Percentiles rank a stretch among this genome's conserved stretches.
Evolutionary conservation across 495 filamentous ascomycete genomes (phyloP).

Genomic region (Lasiosphaeria ovina): DNA sequence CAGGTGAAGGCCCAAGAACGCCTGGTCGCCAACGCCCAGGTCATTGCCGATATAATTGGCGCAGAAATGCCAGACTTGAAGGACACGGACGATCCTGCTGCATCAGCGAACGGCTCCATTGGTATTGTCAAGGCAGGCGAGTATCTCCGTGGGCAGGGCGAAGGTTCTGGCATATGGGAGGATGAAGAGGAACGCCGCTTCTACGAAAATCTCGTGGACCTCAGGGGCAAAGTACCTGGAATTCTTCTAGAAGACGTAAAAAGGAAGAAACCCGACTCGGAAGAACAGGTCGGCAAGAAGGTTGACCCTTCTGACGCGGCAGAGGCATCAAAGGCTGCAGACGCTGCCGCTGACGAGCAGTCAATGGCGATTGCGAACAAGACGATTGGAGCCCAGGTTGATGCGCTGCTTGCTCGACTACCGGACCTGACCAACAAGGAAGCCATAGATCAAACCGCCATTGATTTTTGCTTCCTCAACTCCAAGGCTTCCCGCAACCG

Average conservation of each 20-base stretch:
- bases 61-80: conserved; percentile 94
- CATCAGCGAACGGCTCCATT: conserved; percentile 68
- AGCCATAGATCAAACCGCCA: conserved; percentile 81
- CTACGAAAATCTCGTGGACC: conserved; percentile 93
- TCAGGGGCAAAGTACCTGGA: conserved; percentile 92
- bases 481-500: conserved; percentile 96
- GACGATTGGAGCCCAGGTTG: conserved; percentile 94
- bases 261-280: conserved; percentile 80
- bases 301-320: conserved; percentile 45
- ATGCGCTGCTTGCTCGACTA: conserved; percentile 81
- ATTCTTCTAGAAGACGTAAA: conserved; percentile 92
- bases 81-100: conserved; percentile 69
- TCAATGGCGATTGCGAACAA: conserved; percentile 96
- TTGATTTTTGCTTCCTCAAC: conserved; percentile 97
- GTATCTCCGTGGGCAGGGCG: conserved; percentile 83
- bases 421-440: conserved; percentile 91
- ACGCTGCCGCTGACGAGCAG: conserved; percentile 66
- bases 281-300: conserved; percentile 64
- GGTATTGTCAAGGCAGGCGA: conserved; percentile 93
- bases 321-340: conserved; percentile 51
- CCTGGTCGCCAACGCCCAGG: conserved; percentile 84
- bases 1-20: conserved; percentile 88
- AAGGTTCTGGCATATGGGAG: conserved; percentile 98
- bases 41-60: conserved; percentile 81
- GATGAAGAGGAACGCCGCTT: conserved; percentile 97